Conservation (phyloP, 2,329 filamentous ascomycete species). For the Sporothrix phasma region DNA sequence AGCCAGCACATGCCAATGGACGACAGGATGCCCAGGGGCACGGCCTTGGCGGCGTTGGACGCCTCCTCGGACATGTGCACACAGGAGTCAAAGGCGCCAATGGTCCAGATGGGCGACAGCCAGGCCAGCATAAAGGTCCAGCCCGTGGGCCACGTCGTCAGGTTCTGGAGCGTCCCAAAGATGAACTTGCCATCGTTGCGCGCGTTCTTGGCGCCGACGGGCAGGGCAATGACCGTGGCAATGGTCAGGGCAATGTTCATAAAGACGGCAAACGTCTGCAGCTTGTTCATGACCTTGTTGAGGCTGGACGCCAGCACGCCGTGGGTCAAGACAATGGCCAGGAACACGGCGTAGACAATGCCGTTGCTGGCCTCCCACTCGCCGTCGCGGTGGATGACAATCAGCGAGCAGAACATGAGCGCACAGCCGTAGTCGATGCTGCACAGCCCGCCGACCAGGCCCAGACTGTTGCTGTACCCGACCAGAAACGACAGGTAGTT, state of each 20-base stretch:
- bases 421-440: slow-evolving; percentile 49
- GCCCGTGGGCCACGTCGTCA: slow-evolving; percentile 47
- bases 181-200: slow-evolving; percentile 40
- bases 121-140: slow-evolving; percentile 52
- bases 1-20: slow-evolving; percentile 42
- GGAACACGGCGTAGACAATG: slow-evolving; percentile 47
- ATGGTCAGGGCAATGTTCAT: slow-evolving; percentile 47
- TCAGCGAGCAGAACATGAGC: slow-evolving; percentile 48
- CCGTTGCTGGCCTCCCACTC: slow-evolving; percentile 46
- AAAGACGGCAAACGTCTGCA: slow-evolving; percentile 46
- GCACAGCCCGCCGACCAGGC: slow-evolving; percentile 50
- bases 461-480: slow-evolving; percentile 52
- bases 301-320: slow-evolving; percentile 43
- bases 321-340: slow-evolving; percentile 43
- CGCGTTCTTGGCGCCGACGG: slow-evolving; percentile 34
- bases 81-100: slow-evolving; percentile 46
- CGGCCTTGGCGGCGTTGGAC: slow-evolving; percentile 42
- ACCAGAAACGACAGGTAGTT: slow-evolving; percentile 51
- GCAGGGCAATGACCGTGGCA: slow-evolving; percentile 47
- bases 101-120: slow-evolving; percentile 54
- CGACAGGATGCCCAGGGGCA: slow-evolving; percentile 48
- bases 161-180: slow-evolving; percentile 46
- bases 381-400: slow-evolving; percentile 47
- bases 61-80: slow-evolving; percentile 47
- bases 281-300: slow-evolving; percentile 47